These are phyloP conservation scores for Seminavis robusta DNA, from an alignment of 108 stramenopile species.

Conservation along the genomic window DNA sequence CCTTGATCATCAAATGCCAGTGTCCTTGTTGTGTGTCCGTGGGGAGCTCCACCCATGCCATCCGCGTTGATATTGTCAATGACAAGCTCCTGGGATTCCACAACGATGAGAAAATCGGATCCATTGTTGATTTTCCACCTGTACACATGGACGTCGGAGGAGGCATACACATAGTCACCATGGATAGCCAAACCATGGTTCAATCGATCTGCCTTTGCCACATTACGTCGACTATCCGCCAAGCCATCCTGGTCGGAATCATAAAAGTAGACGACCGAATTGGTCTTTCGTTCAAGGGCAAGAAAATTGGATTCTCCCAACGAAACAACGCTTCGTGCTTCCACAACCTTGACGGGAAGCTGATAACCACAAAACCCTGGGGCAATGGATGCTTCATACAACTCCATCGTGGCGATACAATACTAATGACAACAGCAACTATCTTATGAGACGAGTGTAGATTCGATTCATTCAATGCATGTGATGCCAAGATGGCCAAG, in stretches of 20 bases:
- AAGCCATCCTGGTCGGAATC: slow-evolving; percentile 31
- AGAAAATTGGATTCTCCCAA: slow-evolving; percentile 14
- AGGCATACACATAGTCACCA: slow-evolving; percentile 57
- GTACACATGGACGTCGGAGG: slow-evolving; percentile 46
- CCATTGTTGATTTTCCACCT: too few species aligned
- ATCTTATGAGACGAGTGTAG: too few species aligned
- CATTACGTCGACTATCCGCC: slow-evolving; percentile 16
- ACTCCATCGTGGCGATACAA: too few species aligned
- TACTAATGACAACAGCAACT: too few species aligned
- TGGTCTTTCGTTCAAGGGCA: slow-evolving; percentile 30
- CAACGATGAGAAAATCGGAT: slow-evolving; percentile 6
- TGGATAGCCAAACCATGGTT: slow-evolving; percentile 63
- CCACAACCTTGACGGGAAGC: slow-evolving; percentile 16
- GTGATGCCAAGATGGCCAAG: too few species aligned
- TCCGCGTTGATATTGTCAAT: slow-evolving; percentile 43
- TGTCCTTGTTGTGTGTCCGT: slow-evolving; percentile 66
- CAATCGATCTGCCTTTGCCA: slow-evolving; percentile 30
- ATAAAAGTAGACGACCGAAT: slow-evolving; percentile 13
- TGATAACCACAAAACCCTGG: too few species aligned
- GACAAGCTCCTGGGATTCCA: slow-evolving; percentile 25
- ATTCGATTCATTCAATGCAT: too few species aligned
- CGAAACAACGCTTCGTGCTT: neutral
- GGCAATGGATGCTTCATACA: too few species aligned
- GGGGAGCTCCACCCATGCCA: slow-evolving; percentile 43
- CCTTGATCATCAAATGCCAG: slow-evolving; percentile 52